Conservation (phyloP, 2,329 filamentous ascomycete genomes). For the Epichloe uncinata region DNA sequence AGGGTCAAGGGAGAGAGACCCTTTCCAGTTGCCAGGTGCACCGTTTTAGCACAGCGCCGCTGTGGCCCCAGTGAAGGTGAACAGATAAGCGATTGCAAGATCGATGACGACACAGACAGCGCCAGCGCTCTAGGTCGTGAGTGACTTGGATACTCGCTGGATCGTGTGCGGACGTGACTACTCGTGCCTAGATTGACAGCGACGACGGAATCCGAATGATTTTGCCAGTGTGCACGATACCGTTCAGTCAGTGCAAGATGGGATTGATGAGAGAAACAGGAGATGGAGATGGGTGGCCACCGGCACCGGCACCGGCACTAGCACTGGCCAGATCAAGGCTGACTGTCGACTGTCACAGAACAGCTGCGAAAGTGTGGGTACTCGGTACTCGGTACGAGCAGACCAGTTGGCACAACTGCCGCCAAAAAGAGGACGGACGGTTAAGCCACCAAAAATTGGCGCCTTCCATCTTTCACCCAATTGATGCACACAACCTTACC, state of each 20-base stretch:
- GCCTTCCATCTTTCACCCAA: too few relatives aligned
- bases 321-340: too few relatives aligned
- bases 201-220: neutral
- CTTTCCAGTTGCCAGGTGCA: neutral
- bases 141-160: neutral
- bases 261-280: neutral
- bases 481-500: too few relatives aligned
- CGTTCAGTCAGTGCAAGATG: neutral
- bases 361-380: too few relatives aligned
- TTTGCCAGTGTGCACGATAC: neutral
- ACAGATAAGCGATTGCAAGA: neutral
- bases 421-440: too few relatives aligned
- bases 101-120: conserved; percentile 2
- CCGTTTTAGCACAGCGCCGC: neutral
- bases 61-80: neutral
- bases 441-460: too few relatives aligned
- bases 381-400: too few relatives aligned
- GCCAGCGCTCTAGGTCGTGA: neutral
- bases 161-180: neutral
- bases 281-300: neutral
- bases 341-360: too few relatives aligned
- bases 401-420: too few relatives aligned
- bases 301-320: too few relatives aligned
- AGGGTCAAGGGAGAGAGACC: too few relatives aligned
- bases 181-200: neutral